Evolutionary conservation across 768 basidiomycete species (phyloP).

Genomic region (Arthromyces matolae): DNA sequence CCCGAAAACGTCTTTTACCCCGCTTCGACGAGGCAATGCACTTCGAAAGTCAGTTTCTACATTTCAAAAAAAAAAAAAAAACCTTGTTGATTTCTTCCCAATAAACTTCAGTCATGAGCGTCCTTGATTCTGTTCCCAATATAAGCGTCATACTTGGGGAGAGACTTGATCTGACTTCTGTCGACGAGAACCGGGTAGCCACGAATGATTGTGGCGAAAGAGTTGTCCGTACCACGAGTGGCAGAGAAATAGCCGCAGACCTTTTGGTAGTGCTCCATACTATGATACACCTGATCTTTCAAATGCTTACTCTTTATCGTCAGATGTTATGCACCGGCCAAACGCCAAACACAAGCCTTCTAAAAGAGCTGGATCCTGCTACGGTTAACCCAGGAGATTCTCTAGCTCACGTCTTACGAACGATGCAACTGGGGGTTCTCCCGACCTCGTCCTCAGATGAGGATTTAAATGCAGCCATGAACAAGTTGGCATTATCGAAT

Average conservation of each 20-base stretch:
- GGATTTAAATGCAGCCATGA: constrained; percentile 18
- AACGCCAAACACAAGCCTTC: constrained; percentile 48
- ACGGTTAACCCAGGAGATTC: constrained; percentile 36
- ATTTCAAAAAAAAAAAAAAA: neutral
- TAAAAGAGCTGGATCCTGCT: constrained; percentile 37
- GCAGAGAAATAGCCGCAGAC: constrained; percentile 49
- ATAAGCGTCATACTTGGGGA: constrained; percentile 53
- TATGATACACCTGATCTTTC: neutral
- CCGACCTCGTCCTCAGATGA: constrained; percentile 3
- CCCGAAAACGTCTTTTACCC: constrained; percentile 32
- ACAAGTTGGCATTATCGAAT: constrained; percentile 19
- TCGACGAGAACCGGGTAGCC: constrained; percentile 24
- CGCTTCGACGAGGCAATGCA: constrained; percentile 6
- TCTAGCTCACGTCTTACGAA: constrained; percentile 44
- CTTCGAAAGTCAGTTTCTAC: neutral
- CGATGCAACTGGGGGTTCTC: constrained; percentile 45
- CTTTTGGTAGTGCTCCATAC: constrained; percentile 37
- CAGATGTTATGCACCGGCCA: constrained; percentile 53
- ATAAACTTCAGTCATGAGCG: constrained; percentile 28
- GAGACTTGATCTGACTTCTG: constrained; percentile 43
- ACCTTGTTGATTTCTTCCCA: neutral
- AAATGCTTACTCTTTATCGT: neutral
- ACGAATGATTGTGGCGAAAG: constrained; percentile 25
- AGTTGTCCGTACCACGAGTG: constrained; percentile 44
- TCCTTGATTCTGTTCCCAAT: constrained; percentile 35